Percentiles rank a stretch among this genome's conserved stretches.
Evolutionary conservation across 208 protist species (phyloP).

Genomic region (Angomonas deanei): DNA sequence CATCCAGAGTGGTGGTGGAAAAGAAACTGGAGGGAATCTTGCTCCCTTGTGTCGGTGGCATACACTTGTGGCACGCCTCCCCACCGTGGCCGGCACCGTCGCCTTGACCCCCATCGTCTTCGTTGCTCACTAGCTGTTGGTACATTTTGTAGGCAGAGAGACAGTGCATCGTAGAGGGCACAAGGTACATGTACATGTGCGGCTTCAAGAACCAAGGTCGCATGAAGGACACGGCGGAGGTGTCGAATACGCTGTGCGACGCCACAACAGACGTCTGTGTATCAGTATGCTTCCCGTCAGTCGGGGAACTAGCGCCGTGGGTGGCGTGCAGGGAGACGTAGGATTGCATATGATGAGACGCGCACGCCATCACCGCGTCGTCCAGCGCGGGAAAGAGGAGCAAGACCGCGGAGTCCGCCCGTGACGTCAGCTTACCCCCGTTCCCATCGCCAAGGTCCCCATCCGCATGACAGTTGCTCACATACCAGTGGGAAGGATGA

Average conservation of each 20-base stretch:
- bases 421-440: background rate
- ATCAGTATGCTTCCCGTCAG: conserved; percentile 15
- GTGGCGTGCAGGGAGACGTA: conserved; percentile 1
- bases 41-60: too few relatives aligned
- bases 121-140: conserved; percentile 5
- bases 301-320: too few relatives aligned
- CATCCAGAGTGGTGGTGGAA: background rate
- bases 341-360: conserved; percentile 1
- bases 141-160: conserved; percentile 43
- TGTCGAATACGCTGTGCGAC: background rate
- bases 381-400: conserved; percentile 59
- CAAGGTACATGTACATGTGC: conserved; percentile 58
- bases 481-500: conserved; percentile 36
- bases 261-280: background rate
- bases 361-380: conserved; percentile 26
- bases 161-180: conserved; percentile 19
- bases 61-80: too few relatives aligned
- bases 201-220: conserved; percentile 70
- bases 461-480: background rate
- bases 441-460: background rate
- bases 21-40: background rate
- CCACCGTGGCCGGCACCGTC: too few relatives aligned
- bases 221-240: conserved; percentile 12
- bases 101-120: background rate
- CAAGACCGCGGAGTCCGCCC: conserved; percentile 7